Conservation (phyloP, 2,329 filamentous ascomycete species). For the Aspergillus sergii region DNA sequence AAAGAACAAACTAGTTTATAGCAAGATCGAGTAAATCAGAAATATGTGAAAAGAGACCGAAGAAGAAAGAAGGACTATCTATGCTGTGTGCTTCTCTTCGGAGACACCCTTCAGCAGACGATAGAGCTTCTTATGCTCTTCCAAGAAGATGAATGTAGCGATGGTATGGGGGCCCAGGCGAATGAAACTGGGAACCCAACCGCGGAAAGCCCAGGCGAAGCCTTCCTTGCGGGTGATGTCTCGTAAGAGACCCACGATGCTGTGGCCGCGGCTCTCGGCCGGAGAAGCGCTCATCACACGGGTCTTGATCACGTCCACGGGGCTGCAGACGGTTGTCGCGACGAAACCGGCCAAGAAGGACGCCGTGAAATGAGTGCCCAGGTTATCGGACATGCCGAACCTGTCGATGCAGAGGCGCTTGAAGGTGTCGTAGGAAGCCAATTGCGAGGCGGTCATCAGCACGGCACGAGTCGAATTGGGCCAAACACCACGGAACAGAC, state of each 20-base stretch:
- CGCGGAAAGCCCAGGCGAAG: constrained; percentile 65
- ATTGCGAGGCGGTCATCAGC: constrained; percentile 67
- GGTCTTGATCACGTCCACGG: constrained; percentile 69
- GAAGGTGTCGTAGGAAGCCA: constrained; percentile 67
- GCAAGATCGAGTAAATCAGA: neutral
- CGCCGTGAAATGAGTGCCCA: constrained; percentile 64
- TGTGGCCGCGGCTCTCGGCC: constrained; percentile 44
- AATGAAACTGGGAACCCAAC: constrained; percentile 69
- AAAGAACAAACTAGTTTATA: neutral
- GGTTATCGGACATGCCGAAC: constrained; percentile 57
- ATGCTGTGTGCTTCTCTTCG: constrained; percentile 56
- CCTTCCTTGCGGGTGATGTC: constrained; percentile 62
- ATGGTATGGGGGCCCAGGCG: constrained; percentile 67
- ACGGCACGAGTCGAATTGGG: constrained; percentile 64
- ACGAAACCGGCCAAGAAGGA: constrained; percentile 67
- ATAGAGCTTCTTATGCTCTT: constrained; percentile 69
- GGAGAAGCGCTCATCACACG: constrained; percentile 62
- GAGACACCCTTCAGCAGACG: constrained; percentile 42
- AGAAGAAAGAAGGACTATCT: constrained; percentile 8
- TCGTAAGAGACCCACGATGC: constrained; percentile 52
- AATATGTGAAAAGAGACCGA: neutral
- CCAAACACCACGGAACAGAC: constrained; percentile 76
- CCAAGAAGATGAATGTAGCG: constrained; percentile 67
- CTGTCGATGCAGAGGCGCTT: constrained; percentile 58
- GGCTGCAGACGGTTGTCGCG: constrained; percentile 67